Percentiles rank a stretch among this genome's conserved stretches.
phyloP scores from a whole-genome alignment of 495 filamentous ascomycete species.

The Aspergillus indologenus region DNA sequence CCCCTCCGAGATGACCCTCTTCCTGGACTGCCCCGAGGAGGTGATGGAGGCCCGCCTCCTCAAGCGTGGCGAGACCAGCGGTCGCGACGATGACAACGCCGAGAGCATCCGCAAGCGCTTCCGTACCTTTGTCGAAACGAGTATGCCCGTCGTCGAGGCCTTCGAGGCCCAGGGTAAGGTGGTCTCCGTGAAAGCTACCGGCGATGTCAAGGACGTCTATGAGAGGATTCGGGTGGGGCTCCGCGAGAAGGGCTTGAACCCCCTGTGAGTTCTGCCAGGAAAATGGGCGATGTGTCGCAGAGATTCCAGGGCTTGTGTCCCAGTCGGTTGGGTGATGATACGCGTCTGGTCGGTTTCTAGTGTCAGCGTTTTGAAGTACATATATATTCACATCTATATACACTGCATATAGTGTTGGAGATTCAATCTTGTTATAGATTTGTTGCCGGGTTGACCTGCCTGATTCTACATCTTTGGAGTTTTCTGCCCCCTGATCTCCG shows the following conservation, averaged over 20 bases:
- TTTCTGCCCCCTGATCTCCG: too few species aligned
- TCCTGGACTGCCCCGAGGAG: slow-evolving; percentile 86
- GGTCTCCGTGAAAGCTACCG: slow-evolving; percentile 68
- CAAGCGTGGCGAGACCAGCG: slow-evolving; percentile 87
- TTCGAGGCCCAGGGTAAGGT: slow-evolving; percentile 77
- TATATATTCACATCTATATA: background rate
- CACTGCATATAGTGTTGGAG: background rate
- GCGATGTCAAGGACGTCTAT: slow-evolving; percentile 71
- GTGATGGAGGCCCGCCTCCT: slow-evolving; percentile 80
- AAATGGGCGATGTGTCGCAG: background rate
- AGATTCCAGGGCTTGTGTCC: background rate
- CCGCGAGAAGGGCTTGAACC: slow-evolving; percentile 42
- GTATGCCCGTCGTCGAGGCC: slow-evolving; percentile 91
- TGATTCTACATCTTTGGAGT: too few species aligned
- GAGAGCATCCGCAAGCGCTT: slow-evolving; percentile 97
- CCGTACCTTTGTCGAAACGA: slow-evolving; percentile 86
- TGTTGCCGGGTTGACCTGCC: background rate
- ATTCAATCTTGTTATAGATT: background rate
- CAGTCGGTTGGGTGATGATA: background rate
- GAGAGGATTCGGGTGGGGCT: slow-evolving; percentile 57
- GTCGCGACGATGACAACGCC: slow-evolving; percentile 86
- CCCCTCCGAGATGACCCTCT: slow-evolving; percentile 76
- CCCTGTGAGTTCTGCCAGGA: slow-evolving; percentile 17
- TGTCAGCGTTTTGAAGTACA: background rate
- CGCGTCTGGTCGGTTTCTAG: background rate